Evolutionary conservation across 148 eudicot genomes (phyloP).

Genomic region (Dysphania ambrosioides): DNA sequence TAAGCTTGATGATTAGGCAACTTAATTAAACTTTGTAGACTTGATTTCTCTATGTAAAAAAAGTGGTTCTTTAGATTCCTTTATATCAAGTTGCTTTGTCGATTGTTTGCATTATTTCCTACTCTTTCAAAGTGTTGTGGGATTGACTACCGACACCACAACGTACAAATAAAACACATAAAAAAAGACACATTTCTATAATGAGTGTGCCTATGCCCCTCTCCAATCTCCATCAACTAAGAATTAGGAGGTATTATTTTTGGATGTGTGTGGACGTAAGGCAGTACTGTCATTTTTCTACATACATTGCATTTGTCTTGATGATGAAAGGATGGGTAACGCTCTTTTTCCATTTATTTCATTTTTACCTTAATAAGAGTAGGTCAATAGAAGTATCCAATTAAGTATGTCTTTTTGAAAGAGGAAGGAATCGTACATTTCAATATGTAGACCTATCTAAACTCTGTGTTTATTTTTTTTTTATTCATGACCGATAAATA

Average conservation of each 20-base stretch:
- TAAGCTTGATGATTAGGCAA: too few relatives aligned
- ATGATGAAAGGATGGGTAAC: neutral
- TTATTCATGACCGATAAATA: too few relatives aligned
- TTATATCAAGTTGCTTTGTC: slow-evolving; percentile 4
- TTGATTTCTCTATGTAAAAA: too few relatives aligned
- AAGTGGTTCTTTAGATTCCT: too few relatives aligned
- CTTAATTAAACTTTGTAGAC: too few relatives aligned
- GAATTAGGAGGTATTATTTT: neutral
- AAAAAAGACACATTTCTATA: neutral
- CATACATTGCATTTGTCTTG: neutral
- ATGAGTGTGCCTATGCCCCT: neutral
- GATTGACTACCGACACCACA: slow-evolving; percentile 34
- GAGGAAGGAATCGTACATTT: too few relatives aligned
- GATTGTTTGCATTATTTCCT: slow-evolving; percentile 12
- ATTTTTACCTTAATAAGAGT: too few relatives aligned
- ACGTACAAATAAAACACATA: slow-evolving; percentile 7
- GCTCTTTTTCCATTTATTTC: too few relatives aligned
- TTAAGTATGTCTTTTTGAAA: too few relatives aligned
- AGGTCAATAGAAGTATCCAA: neutral
- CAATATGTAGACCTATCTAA: too few relatives aligned
- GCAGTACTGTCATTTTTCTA: neutral
- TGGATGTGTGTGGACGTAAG: neutral
- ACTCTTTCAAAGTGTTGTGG: slow-evolving; percentile 26
- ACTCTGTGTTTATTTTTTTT: too few relatives aligned
- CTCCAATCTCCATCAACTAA: slow-evolving; percentile 11